Conservation (phyloP, 2,329 filamentous ascomycete species). For the Fusarium xylarioides region DNA sequence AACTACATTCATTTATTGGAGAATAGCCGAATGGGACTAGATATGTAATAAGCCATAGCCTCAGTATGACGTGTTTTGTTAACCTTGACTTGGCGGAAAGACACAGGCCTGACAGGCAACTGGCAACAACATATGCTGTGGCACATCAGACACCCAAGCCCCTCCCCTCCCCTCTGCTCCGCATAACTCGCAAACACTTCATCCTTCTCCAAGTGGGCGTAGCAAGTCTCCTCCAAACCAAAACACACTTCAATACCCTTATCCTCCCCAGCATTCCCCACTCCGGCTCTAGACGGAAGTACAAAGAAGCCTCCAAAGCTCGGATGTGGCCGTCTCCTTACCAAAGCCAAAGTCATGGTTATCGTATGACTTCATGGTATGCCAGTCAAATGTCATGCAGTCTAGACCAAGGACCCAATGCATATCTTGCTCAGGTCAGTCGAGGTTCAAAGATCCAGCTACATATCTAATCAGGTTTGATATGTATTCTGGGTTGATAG, state of each 20-base stretch:
- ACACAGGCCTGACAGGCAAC: too few relatives aligned
- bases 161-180: conserved; percentile 2
- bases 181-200: not conserved
- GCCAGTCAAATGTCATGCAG: conserved; percentile 13
- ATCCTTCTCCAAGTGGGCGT: conserved; percentile 2
- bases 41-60: not conserved
- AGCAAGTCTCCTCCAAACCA: not conserved
- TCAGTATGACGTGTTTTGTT: not conserved
- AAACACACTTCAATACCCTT: conserved; percentile 24
- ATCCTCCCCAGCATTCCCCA: not conserved
- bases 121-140: not conserved
- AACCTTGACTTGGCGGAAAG: not conserved
- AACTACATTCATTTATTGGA: not conserved
- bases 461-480: conserved; percentile 2
- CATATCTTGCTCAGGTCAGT: conserved; percentile 2
- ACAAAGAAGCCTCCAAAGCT: conserved; percentile 14
- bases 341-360: conserved; percentile 22
- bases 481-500: conserved; percentile 1
- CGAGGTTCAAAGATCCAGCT: not conserved
- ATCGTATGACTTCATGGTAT: conserved; percentile 10
- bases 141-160: not conserved
- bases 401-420: not conserved
- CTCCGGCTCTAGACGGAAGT: not conserved
- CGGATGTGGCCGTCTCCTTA: not conserved
- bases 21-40: not conserved